A percentile compares a stretch with the other conserved stretches of the same genome.
Evolutionary conservation across 441 rosid genomes (phyloP).

Genomic region (Mallotus repandus): DNA sequence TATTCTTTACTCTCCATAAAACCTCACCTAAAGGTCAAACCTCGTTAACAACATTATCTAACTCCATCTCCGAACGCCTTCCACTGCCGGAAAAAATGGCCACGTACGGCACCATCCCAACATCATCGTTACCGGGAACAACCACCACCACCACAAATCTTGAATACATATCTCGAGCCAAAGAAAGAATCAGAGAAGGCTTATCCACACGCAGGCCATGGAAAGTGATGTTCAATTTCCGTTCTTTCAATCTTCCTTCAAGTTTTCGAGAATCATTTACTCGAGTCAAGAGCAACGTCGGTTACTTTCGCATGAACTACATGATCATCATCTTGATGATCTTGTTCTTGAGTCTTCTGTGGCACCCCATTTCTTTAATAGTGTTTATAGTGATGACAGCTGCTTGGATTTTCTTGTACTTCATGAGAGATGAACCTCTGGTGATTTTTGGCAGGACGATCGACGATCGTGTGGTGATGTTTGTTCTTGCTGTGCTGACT

Average conservation of each 20-base stretch:
- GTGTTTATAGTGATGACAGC: conserved; percentile 42
- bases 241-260: conserved; percentile 35
- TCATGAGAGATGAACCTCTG: conserved; percentile 53
- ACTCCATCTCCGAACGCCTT: neutral
- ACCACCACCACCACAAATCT: conserved; percentile 29
- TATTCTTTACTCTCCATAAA: neutral
- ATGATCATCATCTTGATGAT: conserved; percentile 38
- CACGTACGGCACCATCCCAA: conserved; percentile 73
- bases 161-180: conserved; percentile 59
- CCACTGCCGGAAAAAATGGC: conserved; percentile 38
- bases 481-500: conserved; percentile 38
- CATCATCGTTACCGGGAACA: conserved; percentile 45
- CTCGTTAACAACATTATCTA: no score
- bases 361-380: conserved; percentile 63
- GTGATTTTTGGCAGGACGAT: conserved; percentile 32
- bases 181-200: conserved; percentile 54
- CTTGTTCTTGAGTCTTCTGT: conserved; percentile 56
- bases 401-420: conserved; percentile 59
- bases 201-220: conserved; percentile 51
- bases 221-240: conserved; percentile 36
- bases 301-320: conserved; percentile 58
- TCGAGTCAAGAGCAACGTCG: conserved; percentile 37
- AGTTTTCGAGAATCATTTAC: conserved; percentile 33
- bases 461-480: conserved; percentile 52
- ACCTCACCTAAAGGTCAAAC: conserved; percentile 15